Evolutionary conservation across 2,329 filamentous ascomycete species (phyloP), one percentile per base, ranked within the genome.

Genomic region (Aschersonia sp.): DNA sequence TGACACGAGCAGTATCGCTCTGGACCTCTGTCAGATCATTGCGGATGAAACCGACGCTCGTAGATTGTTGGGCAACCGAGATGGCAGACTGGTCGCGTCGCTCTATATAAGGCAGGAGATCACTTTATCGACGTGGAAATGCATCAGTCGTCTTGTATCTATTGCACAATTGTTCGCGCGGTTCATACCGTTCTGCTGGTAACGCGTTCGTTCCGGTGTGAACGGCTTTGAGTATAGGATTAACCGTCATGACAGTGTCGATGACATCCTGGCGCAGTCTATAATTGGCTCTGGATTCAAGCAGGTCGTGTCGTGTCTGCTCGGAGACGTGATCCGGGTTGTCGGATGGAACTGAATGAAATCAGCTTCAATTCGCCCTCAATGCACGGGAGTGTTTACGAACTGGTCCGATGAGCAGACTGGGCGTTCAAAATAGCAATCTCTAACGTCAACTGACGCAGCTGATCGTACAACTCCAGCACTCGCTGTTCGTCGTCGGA

Each of bases 171-270:
- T 9, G 35, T 12, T 4, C 35, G 35, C 12, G 40, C 40, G 10
- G 6, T 28, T 42, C 40, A 42, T 71, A 86, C 85, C 79, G 77
- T 65, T 92, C 85, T 47, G 81, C 70, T 43, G 77, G 75, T 2
- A 78, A 77, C 20, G 78, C 75, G 51, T 77, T 73, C 9, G 75
- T 76, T 43, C 80, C 80, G 51, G 76, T 69, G 61, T 94, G 85
- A 40, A 91, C 79, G 5, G 87, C 83, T 58, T 85, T 86, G 49
- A 94, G 68, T 41, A 85, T 80, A 5, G 88, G 86, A 56, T 87
- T 83, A 49, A 81, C 80, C 55, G 79, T 78, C 54, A 92, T 65
- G 47, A 86, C 78, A 44, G 74, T 79, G 51, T 84, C 78, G 29
- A 82, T 71, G 29, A 85, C 80, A 51, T 79, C 79, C 60, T 82